Base-by-base conservation (phyloP, 495 filamentous ascomycete species). In the Aspergillus sclerotiicarbonarius region DNA sequence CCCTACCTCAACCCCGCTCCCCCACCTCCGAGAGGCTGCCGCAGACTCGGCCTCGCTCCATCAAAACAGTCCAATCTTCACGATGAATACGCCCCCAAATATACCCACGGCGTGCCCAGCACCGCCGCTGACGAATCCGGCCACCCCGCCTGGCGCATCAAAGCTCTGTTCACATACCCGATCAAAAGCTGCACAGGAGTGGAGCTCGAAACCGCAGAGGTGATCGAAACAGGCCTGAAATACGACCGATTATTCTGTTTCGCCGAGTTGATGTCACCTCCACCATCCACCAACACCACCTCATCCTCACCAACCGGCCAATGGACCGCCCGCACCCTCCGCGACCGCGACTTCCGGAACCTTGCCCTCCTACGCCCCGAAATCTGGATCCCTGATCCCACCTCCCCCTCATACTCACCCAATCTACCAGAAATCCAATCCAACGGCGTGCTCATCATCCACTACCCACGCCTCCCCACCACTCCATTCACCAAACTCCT, bases 161-260 rank as follows among this genome's bases (percentile, higher is more conserved):
- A 91, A 69, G 89, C 88, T 48, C 80, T 96, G 39, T 92, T 87
- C 76, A 86, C 90, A 41, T 96, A 92, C 68, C 93, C 93, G 0
- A 75, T 96, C 62, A 97, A 97, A 75, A 90, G 88, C 56, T 96
- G 92, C 68, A 77, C 80, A 59, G 90, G 87, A 13, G 84, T 96
- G 18, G 90, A 96, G 71, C 66, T 96, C 51, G 73, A 81, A 53
- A 64, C 77, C 51, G 85, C 83, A 44, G 83, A 85, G 50, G 80
- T 96, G 5, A 72, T 92, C 29, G 67, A 82, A 6, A 85, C 84
- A 15, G 92, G 92, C 4, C 78, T 98, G 46, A 79, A 88, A 68
- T 89, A 87, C 68, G 93, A 98, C 69, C 86, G 93, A 1, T 84
- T 90, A 62, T 96, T 91, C 77, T 88, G 83, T 49, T 90, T 96